Evolutionary conservation across 768 basidiomycete species (phyloP), one percentile per base, ranked within the genome.

Genomic region (Pulveroboletus sp.): DNA sequence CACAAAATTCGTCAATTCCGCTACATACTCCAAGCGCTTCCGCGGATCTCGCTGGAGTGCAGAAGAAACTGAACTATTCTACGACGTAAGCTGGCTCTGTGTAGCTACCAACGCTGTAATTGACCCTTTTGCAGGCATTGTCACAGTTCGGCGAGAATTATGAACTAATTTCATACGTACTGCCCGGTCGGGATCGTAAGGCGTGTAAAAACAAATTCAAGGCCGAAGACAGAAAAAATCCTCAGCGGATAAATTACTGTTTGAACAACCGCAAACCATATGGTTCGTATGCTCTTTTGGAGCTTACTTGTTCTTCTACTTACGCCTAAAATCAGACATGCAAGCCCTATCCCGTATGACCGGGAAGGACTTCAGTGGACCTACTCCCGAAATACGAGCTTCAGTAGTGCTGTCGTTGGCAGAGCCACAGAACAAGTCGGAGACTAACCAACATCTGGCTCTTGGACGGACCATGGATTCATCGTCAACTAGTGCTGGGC

Each of bases 121-220:
- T 49, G 37, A 67, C 47, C 3, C 27, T 31, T 43, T 47, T 30
- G n/a, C 59, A 94, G 93, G 90, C 89, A n/a, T 71, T 94, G 28
- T 77, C 83, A 4, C 91, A 93, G 63, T 93, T 91, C 57, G 91
- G 91, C 30, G 89, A 93, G 65, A 93, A 94, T 59, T 95, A 94
- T 61, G 92, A 94, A 64, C 77, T 94, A 37, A 93, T 95, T 53
- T 88, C 93, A 3, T 84, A 83, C 57, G 76, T 93, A 11, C 76
- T 95, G 17, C 89, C 90, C 35, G 85, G 86, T 15, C 84, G 93
- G 14, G 88, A 91, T 61, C 78, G 93, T 17, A 90, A 87, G 61
- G 85, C 92, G 26, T 92, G 93, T 67, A 93, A 91, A 69, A 87
- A 89, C 67, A 95, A 95, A 63, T 95, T 93, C 73, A 93, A 90